These are phyloP conservation scores for Tympanopsis confertula DNA, from an alignment of 2,329 filamentous ascomycete species.

Conservation along the genomic window DNA sequence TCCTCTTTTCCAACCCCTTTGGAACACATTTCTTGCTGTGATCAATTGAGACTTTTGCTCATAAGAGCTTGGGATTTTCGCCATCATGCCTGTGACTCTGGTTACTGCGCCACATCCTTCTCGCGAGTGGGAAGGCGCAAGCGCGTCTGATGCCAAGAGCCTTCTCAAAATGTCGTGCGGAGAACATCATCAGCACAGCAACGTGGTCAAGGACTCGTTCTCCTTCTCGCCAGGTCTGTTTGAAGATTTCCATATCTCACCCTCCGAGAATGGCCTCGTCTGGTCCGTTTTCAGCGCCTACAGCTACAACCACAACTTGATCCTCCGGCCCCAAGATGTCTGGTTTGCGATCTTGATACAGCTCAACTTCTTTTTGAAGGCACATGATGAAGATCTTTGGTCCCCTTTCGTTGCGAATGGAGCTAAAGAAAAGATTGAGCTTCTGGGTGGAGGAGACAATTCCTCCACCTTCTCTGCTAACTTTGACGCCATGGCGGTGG, in stretches of 20 bases:
- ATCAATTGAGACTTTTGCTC: too few species aligned
- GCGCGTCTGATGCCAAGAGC: too few species aligned
- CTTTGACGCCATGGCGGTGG: conserved; percentile 8
- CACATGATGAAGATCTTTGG: conserved; percentile 31
- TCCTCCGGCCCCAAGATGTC: conserved; percentile 38
- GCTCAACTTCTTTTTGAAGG: conserved; percentile 35
- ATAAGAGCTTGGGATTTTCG: too few species aligned
- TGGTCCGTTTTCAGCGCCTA: conserved; percentile 33
- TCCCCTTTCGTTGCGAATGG: conserved; percentile 31
- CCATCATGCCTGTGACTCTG: too few species aligned
- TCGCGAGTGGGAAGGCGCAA: too few species aligned
- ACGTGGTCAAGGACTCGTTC: too few species aligned
- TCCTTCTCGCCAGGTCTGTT: not conserved
- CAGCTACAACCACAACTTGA: conserved; percentile 34
- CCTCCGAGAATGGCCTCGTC: conserved; percentile 26
- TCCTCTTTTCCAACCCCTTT: too few species aligned
- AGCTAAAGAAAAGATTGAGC: conserved; percentile 25
- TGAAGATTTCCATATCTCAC: conserved; percentile 6
- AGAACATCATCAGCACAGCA: too few species aligned
- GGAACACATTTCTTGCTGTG: too few species aligned
- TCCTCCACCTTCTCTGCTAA: conserved; percentile 11
- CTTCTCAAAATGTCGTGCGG: too few species aligned
- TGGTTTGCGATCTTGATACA: conserved; percentile 42
- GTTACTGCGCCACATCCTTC: too few species aligned
- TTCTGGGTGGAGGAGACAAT: conserved; percentile 7